Conservation (phyloP, 177 flowering plant species). For the Vitis hybrid region DNA sequence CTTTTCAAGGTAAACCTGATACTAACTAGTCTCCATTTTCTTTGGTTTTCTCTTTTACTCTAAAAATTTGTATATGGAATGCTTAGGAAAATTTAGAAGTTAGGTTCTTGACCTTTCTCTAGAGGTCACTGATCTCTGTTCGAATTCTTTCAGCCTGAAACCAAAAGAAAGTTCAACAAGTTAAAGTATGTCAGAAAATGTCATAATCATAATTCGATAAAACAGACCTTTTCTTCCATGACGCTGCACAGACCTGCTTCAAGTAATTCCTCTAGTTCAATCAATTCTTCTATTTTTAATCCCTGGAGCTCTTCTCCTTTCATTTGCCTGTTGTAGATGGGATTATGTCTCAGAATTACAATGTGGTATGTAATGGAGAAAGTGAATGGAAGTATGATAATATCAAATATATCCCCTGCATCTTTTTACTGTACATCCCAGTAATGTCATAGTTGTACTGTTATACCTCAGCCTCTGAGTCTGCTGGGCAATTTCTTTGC, state of each 20-base stretch:
- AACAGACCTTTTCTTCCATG: slow-evolving; percentile 29
- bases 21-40: neutral
- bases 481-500: too few species aligned
- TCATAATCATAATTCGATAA: neutral
- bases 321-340: slow-evolving; percentile 22
- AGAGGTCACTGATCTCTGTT: slow-evolving; percentile 27
- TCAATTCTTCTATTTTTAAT: slow-evolving; percentile 31
- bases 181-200: neutral
- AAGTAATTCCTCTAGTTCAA: slow-evolving; percentile 27
- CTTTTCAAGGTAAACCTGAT: too few species aligned
- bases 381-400: too few species aligned
- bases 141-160: slow-evolving; percentile 29
- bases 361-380: too few species aligned
- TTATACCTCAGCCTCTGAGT: too few species aligned
- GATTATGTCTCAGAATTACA: too few species aligned
- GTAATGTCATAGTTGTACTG: too few species aligned
- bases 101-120: slow-evolving; percentile 24
- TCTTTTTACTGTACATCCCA: too few species aligned
- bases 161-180: too few species aligned
- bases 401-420: too few species aligned
- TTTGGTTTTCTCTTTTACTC: neutral
- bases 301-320: slow-evolving; percentile 43
- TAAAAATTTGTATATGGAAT: too few species aligned
- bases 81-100: neutral
- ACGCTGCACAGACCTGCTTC: slow-evolving; percentile 26